Base-by-base conservation (phyloP, 2,329 filamentous ascomycete species). In the Shiraia bambusicola region DNA sequence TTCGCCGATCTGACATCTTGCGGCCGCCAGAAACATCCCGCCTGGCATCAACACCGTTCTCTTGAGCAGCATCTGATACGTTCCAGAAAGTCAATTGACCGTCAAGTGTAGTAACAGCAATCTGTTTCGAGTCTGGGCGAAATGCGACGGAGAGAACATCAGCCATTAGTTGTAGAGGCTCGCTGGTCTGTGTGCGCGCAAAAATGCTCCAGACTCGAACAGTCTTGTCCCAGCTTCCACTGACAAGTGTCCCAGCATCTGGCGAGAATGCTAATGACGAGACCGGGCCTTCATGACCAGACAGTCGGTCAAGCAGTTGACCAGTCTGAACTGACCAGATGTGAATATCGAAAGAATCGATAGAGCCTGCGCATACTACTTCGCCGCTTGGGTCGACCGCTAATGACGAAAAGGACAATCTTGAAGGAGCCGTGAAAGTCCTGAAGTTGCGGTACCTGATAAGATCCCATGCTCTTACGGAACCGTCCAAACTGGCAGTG, bases 281-380 rank as follows among this genome's bases (percentile, higher is more conserved):
- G 1, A 98, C 86, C 0, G 93, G 93, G 0, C 92, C 93, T 71
- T 98, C 92, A 56, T 98, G 93, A 1, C 93, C 94, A 6, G 91
- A 81, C 16, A 98, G 76, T 53, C 86, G 86, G 65, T 98, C 93
- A 5, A 98, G 81, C 13, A 98, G 76, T 67, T 98, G 93, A 2
- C 93, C 93, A 1, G 92, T 98, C 65, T 98, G 93, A 3, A 98
- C 94, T 4, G 89, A 96, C 93, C 93, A 98, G 49, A 98, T 87
- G 70, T 98, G 91, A 37, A 98, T 88, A 62, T 97, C 92, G 54
- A 96, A 97, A 4, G 91, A 95, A 67, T 98, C 93, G 12, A 95
- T 78, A 1, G 92, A 97, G 2, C 92, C 93, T 8, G 93, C 93
- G 45, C 92, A 95, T 3, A 98, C 87, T 7, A 98, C 88, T 69